Evolutionary conservation across 192 early-diverging fungal genomes (phyloP).

Genomic region (Coemansia sp.): DNA sequence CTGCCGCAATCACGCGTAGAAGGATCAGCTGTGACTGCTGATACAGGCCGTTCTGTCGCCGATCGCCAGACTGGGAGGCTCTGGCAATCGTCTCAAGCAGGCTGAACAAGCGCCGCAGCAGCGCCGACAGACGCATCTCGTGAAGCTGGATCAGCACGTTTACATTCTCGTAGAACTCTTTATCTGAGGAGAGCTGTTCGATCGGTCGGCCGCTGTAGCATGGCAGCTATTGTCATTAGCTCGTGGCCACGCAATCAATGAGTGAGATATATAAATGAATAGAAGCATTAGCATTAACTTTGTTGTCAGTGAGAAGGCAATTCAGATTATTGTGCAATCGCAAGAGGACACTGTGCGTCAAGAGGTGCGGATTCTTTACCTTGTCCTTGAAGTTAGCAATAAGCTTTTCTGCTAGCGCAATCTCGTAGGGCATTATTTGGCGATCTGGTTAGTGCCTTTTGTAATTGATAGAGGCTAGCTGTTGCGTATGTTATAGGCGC

Average conservation of each 20-base stretch:
- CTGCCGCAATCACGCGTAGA: constrained; percentile 77
- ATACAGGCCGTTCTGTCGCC: constrained; percentile 52
- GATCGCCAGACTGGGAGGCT: constrained; percentile 45
- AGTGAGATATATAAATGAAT: not conserved
- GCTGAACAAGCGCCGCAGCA: constrained; percentile 66
- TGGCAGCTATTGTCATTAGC: constrained; percentile 60
- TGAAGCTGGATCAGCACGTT: constrained; percentile 75
- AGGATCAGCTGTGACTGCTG: constrained; percentile 88
- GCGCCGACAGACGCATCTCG: constrained; percentile 69
- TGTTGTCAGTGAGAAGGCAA: not conserved
- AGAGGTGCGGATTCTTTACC: constrained; percentile 18
- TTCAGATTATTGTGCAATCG: not conserved
- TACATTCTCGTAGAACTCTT: constrained; percentile 78
- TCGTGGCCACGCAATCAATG: too few relatives aligned
- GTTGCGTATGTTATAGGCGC: not conserved
- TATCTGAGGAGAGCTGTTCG: constrained; percentile 70
- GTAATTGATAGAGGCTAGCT: not conserved
- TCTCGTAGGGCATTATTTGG: constrained; percentile 47
- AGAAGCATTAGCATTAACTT: not conserved
- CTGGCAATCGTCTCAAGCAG: constrained; percentile 76
- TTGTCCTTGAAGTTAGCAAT: constrained; percentile 51
- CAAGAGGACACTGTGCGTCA: too few relatives aligned
- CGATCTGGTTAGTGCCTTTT: not conserved
- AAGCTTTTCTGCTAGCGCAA: constrained; percentile 52
- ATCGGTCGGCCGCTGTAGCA: constrained; percentile 68